These are phyloP conservation scores for Corchorus capsularis DNA, from an alignment of 345 rosid species.

Conservation along the genomic window DNA sequence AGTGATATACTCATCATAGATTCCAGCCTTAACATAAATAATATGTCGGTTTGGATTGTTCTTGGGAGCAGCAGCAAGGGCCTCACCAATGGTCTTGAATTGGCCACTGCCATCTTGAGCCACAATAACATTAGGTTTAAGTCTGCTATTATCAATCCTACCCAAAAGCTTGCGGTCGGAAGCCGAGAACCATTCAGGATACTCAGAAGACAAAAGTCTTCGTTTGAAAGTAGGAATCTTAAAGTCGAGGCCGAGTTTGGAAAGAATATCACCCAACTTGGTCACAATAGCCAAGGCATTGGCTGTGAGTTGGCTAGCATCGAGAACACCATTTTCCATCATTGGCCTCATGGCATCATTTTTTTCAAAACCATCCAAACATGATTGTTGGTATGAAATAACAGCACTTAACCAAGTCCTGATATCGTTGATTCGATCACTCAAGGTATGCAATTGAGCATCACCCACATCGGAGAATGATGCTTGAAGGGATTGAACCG, in stretches of 20 bases:
- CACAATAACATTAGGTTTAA: constrained; percentile 55
- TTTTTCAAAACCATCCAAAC: constrained; percentile 53
- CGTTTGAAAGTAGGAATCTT: neutral
- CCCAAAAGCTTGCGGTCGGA: constrained; percentile 65
- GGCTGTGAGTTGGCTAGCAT: constrained; percentile 43
- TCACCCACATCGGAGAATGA: constrained; percentile 30
- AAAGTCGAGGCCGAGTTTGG: constrained; percentile 33
- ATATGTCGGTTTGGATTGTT: constrained; percentile 29
- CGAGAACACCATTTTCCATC: constrained; percentile 29
- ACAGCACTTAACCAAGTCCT: constrained; percentile 61
- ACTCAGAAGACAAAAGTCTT: constrained; percentile 1
- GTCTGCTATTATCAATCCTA: neutral
- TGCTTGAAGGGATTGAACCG: constrained; percentile 37
- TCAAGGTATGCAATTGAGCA: constrained; percentile 16
- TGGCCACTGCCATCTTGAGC: constrained; percentile 83
- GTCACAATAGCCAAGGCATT: constrained; percentile 60
- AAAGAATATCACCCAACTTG: constrained; percentile 38
- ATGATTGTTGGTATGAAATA: constrained; percentile 53
- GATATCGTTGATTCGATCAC: constrained; percentile 26
- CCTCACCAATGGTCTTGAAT: constrained; percentile 51
- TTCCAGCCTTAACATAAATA: constrained; percentile 58
- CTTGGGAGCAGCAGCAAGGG: constrained; percentile 51
- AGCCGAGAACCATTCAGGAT: constrained; percentile 66
- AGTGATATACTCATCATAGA: constrained; percentile 40
- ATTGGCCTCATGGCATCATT: constrained; percentile 27